Base-by-base conservation (phyloP, 129 eudicot species). In the Chrysanthemum makinoi region DNA sequence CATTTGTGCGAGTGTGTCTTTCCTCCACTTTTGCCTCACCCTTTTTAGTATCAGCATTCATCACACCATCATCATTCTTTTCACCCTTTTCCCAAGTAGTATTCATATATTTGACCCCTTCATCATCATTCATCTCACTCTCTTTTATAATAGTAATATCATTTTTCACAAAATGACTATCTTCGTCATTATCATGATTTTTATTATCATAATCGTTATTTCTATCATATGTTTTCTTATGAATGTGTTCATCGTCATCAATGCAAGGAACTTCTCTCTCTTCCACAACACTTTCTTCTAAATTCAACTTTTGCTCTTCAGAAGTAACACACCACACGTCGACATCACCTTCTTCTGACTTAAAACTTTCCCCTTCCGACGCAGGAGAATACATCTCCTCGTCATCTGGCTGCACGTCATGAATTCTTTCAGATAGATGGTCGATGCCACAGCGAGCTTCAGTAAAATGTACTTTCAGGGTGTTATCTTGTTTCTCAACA, bases 401-500 rank as follows among this genome's bases (percentile, higher is more conserved):
- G 17, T 86, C 89, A 30, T 88, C 95, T 16, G 91, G 87, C 56
- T 84, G 76, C 10, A 86, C 88, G 7, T 64, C 83, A 50, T 74
- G 87, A 47, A 89, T 76, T 15, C 80, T 88, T 62, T 83, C 86
- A 0, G 89, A 86, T 15, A 88, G 70, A 44, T 78, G 70, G 35
- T 66, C 87, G 4, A 88, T 78, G 15, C 75, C 83, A 0, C 79
- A 68, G 12, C 69, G 77, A 15, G 95, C 91, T 65, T 83, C 88
- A 48, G 65, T 82, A 52, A 92, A 89, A 56, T 68, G 63, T 0
- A 79, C 60, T 63, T 73, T 73, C 2, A 89, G 75, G 52, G 46
- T 79, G 43, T 47, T 78, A 62, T 80, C 85, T 46, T 83, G 79
- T 22, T 58, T 76, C 46, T 67, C 78, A 24, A 85, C 86, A 17